These are phyloP conservation scores for Kurtzmaniella natalensis DNA, from an alignment of 1,139 yeast species.

Conservation along the genomic window DNA sequence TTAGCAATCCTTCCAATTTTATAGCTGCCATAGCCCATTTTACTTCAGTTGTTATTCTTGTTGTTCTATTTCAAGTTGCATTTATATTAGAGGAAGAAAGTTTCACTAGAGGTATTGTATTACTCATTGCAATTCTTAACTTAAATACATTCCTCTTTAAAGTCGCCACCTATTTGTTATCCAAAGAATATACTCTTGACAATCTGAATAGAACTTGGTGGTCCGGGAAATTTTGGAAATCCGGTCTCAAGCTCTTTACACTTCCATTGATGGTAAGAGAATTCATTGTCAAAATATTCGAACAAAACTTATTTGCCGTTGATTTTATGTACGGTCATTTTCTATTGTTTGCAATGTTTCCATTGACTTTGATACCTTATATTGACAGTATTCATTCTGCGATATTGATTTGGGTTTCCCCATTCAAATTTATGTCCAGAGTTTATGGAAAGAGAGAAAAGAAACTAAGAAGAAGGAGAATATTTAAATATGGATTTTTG, in stretches of 20 bases:
- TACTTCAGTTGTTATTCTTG: slow-evolving; percentile 47
- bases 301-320: slow-evolving; percentile 61
- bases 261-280: slow-evolving; percentile 52
- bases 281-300: slow-evolving; percentile 60
- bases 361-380: slow-evolving; percentile 63
- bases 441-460: slow-evolving; percentile 21
- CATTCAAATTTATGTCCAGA: slow-evolving; percentile 23
- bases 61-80: slow-evolving; percentile 54
- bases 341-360: slow-evolving; percentile 56
- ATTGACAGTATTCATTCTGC: slow-evolving; percentile 37
- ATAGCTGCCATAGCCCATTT: slow-evolving; percentile 52
- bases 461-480: slow-evolving; percentile 14
- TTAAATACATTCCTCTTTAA: slow-evolving; percentile 50
- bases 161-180: slow-evolving; percentile 40
- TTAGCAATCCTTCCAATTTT: slow-evolving; percentile 8
- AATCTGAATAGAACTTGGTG: slow-evolving; percentile 74
- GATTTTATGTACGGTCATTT: slow-evolving; percentile 71
- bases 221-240: slow-evolving; percentile 72
- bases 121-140: slow-evolving; percentile 37
- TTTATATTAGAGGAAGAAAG: slow-evolving; percentile 65
- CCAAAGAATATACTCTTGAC: slow-evolving; percentile 59
- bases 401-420: slow-evolving; percentile 36
- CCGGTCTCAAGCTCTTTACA: slow-evolving; percentile 42
- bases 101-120: slow-evolving; percentile 51
- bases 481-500: slow-evolving; percentile 17